Evolutionary conservation across 169 alveolate species (phyloP).

Genomic region (Cryptosporidium sp.): DNA sequence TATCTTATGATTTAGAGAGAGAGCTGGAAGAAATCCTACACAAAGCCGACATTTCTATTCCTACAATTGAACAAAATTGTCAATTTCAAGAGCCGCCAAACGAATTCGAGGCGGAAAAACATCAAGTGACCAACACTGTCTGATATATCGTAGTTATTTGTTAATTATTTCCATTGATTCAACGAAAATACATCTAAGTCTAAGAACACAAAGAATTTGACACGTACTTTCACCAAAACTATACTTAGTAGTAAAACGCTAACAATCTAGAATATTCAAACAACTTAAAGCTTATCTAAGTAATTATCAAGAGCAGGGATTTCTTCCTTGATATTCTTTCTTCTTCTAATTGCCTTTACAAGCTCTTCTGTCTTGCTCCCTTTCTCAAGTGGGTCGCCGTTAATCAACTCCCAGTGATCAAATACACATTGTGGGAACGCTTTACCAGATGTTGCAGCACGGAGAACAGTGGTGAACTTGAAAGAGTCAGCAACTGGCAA

Average conservation of each 20-base stretch:
- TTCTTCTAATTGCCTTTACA: slow-evolving; percentile 94
- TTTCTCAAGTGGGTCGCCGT: slow-evolving; percentile 97
- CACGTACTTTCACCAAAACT: not conserved
- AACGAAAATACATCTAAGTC: not conserved
- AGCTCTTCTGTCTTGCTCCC: slow-evolving; percentile 95
- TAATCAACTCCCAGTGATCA: slow-evolving; percentile 98
- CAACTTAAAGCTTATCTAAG: slow-evolving; percentile 95
- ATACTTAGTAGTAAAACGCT: slow-evolving; percentile 12
- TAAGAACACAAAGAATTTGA: not conserved
- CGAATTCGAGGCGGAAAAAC: not conserved
- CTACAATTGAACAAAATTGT: not conserved
- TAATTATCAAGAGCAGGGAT: slow-evolving; percentile 96
- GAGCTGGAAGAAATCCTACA: slow-evolving; percentile 38
- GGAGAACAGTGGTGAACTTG: slow-evolving; percentile 98
- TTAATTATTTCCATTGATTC: too few species aligned
- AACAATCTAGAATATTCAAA: slow-evolving; percentile 10
- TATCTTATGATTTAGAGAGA: slow-evolving; percentile 30
- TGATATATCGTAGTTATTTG: not conserved
- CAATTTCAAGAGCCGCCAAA: not conserved
- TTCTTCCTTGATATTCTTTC: slow-evolving; percentile 97
- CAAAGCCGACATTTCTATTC: not conserved
- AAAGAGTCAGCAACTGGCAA: slow-evolving; percentile 99
- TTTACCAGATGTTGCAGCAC: slow-evolving; percentile 99
- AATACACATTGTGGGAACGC: slow-evolving; percentile 99
- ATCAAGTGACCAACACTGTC: not conserved